phyloP scores from a whole-genome alignment of 2,329 filamentous ascomycete species.

The Aspergillus sp. region DNA sequence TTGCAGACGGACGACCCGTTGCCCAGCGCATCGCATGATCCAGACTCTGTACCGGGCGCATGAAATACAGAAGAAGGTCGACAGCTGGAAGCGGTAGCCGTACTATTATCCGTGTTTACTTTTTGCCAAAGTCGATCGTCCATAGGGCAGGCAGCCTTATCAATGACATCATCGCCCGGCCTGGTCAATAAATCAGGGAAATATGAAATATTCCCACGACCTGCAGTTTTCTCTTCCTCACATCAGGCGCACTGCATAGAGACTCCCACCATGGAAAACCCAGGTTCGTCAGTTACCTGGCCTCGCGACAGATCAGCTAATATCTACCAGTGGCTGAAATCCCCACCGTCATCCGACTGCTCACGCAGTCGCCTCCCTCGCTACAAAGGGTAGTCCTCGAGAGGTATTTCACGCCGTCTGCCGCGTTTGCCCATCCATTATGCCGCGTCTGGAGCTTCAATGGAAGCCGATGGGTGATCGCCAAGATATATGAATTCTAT shows the following conservation, averaged over 20 bases:
- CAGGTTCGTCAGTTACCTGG: slow-evolving; percentile 7
- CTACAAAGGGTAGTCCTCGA: slow-evolving; percentile 58
- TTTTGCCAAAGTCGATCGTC: no score
- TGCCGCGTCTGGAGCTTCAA: slow-evolving; percentile 54
- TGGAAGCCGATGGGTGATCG: slow-evolving; percentile 58
- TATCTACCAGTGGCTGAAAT: slow-evolving; percentile 48
- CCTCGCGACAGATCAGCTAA: neutral
- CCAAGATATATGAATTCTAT: slow-evolving; percentile 71
- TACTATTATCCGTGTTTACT: neutral
- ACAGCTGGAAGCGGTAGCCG: neutral
- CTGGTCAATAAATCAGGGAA: no score
- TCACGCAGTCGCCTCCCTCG: slow-evolving; percentile 58
- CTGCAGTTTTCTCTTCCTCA: no score
- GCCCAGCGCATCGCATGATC: no score
- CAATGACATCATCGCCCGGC: neutral
- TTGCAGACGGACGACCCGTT: no score
- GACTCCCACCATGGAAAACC: slow-evolving; percentile 29
- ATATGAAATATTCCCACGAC: neutral
- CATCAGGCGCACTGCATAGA: no score
- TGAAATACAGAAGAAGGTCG: slow-evolving; percentile 32
- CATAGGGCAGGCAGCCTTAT: no score
- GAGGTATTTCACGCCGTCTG: slow-evolving; percentile 62
- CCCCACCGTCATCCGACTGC: slow-evolving; percentile 52
- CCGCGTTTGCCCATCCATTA: slow-evolving; percentile 69
- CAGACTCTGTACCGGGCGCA: no score